Conservation (phyloP, 2,329 filamentous ascomycete species). For the Aspergillus glaucus region DNA sequence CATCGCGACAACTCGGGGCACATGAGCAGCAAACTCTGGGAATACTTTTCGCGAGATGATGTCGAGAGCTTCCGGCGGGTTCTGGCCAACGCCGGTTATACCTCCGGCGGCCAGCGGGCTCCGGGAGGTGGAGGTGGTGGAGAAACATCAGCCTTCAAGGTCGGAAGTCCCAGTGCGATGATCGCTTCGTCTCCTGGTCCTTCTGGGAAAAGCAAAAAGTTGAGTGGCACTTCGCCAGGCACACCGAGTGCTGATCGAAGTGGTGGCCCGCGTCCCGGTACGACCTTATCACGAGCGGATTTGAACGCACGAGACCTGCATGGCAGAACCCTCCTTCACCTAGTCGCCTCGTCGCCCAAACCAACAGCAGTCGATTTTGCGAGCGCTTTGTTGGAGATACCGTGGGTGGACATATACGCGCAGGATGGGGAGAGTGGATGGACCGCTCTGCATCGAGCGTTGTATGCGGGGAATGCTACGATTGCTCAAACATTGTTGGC, state of each 20-base stretch:
- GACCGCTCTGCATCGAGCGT: constrained; percentile 85
- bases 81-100: constrained; percentile 64
- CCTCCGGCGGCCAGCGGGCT: constrained; percentile 26
- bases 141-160: constrained; percentile 18
- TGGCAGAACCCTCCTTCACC: constrained; percentile 77
- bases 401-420: constrained; percentile 73
- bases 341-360: constrained; percentile 70
- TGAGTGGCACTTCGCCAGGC: constrained; percentile 41
- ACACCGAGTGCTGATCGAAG: constrained; percentile 39
- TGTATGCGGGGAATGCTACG: constrained; percentile 84
- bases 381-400: constrained; percentile 71
- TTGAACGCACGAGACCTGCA: constrained; percentile 77
- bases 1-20: constrained; percentile 40
- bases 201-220: constrained; percentile 45
- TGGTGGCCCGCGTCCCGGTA: constrained; percentile 12
- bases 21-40: constrained; percentile 98
- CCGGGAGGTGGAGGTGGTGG: constrained; percentile 14
- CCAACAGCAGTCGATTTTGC: constrained; percentile 68
- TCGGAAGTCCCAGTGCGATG: constrained; percentile 24
- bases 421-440: constrained; percentile 91
- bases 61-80: constrained; percentile 89
- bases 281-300: constrained; percentile 55
- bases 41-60: constrained; percentile 95
- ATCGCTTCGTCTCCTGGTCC: constrained; percentile 24
- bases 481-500: constrained; percentile 77